phyloP scores from a whole-genome alignment of 805 yeast species.

The Nakazawaea pomicola region DNA sequence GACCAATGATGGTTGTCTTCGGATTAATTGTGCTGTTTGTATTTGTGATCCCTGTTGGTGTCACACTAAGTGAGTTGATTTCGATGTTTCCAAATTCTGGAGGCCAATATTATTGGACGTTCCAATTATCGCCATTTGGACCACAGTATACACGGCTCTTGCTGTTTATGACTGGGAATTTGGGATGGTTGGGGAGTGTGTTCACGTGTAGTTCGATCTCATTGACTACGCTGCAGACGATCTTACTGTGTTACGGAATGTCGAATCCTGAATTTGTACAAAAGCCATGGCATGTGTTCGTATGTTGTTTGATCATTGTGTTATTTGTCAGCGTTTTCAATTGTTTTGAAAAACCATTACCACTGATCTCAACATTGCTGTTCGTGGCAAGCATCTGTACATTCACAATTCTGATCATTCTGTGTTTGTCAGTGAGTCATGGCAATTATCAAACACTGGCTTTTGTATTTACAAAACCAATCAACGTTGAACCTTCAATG shows the following conservation, averaged over 20 bases:
- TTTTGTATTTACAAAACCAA: conserved; percentile 21
- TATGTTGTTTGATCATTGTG: conserved; percentile 15
- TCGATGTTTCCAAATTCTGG: conserved; percentile 28
- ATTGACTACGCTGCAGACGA: conserved; percentile 14
- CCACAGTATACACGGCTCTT: conserved; percentile 16
- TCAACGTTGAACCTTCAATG: conserved; percentile 24
- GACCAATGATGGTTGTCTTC: conserved; percentile 34
- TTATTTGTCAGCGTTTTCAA: conserved; percentile 18
- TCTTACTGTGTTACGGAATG: conserved; percentile 12
- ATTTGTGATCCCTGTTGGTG: conserved; percentile 23
- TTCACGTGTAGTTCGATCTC: conserved; percentile 13
- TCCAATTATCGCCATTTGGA: conserved; percentile 21
- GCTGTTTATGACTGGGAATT: conserved; percentile 22
- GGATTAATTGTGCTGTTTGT: conserved; percentile 29
- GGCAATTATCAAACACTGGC: conserved; percentile 14
- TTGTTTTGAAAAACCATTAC: conserved; percentile 17
- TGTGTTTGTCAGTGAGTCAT: conserved; percentile 16
- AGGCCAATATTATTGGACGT: conserved; percentile 30
- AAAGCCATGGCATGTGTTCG: conserved; percentile 15
- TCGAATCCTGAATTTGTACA: conserved; percentile 13
- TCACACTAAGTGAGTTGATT: conserved; percentile 19
- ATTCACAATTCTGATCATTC: conserved; percentile 19
- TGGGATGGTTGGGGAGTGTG: conserved; percentile 21
- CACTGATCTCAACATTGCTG: conserved; percentile 20
- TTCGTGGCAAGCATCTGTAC: conserved; percentile 21